A percentile compares a stretch with the other conserved stretches of the same genome.
Conservation (phyloP, 208 protist genomes). For the Trypanosoma platydactyli region DNA sequence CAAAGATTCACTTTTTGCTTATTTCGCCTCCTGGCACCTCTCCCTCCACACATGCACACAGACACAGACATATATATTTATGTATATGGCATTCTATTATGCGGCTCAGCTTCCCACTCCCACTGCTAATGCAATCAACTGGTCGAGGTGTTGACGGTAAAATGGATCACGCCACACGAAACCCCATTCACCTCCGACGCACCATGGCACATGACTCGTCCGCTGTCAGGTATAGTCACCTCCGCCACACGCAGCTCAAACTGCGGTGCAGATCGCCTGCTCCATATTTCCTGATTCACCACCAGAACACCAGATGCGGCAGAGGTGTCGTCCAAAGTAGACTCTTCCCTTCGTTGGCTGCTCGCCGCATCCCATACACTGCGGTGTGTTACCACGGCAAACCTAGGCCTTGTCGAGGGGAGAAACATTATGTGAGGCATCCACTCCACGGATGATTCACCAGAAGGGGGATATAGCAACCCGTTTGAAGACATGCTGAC, state of each 20-base stretch:
- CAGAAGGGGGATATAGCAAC: neutral
- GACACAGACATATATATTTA: too few species aligned
- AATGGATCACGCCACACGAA: slow-evolving; percentile 69
- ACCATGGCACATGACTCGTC: slow-evolving; percentile 45
- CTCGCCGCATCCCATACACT: slow-evolving; percentile 16
- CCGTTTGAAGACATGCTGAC: slow-evolving; percentile 12
- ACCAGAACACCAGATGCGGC: slow-evolving; percentile 71
- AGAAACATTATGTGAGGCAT: slow-evolving; percentile 86
- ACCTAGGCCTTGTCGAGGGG: slow-evolving; percentile 71
- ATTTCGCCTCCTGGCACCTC: neutral
- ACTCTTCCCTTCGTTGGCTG: slow-evolving; percentile 19
- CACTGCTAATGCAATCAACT: neutral
- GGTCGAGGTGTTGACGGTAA: slow-evolving; percentile 38
- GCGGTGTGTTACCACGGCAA: slow-evolving; percentile 76
- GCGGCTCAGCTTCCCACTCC: neutral
- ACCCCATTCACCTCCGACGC: slow-evolving; percentile 62
- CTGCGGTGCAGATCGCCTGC: slow-evolving; percentile 42
- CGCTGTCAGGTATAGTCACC: slow-evolving; percentile 72
- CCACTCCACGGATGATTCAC: slow-evolving; percentile 34
- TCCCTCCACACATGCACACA: too few species aligned
- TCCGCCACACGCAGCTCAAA: slow-evolving; percentile 83
- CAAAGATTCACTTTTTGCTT: neutral
- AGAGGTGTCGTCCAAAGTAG: slow-evolving; percentile 36
- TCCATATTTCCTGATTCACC: slow-evolving; percentile 83
- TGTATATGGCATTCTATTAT: neutral